Percentiles rank a stretch among this genome's conserved stretches.
Conservation (phyloP, 306 rosid genomes). For the Spatholobus suberectus region DNA sequence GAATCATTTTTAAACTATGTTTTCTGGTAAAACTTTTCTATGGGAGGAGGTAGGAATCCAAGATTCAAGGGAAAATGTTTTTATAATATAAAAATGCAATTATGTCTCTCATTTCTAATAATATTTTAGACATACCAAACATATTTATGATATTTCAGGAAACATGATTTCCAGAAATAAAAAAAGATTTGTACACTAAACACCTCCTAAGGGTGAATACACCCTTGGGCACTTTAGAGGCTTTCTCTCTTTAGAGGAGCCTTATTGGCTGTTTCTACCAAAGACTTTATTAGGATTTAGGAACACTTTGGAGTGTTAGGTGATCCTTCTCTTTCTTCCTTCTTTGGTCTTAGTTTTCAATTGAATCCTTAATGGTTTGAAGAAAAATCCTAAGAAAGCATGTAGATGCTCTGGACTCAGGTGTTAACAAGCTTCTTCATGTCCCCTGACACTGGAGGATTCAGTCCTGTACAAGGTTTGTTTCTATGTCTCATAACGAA, state of each 20-base stretch:
- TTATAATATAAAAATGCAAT: too few species aligned
- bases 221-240: neutral
- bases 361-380: constrained; percentile 60
- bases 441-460: constrained; percentile 56
- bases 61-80: too few species aligned
- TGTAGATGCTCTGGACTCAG: constrained; percentile 75
- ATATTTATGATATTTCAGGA: too few species aligned
- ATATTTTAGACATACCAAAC: too few species aligned
- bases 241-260: neutral
- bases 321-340: constrained; percentile 3
- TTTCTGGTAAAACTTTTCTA: too few species aligned
- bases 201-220: neutral
- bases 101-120: too few species aligned
- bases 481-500: constrained; percentile 21
- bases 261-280: neutral
- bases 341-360: constrained; percentile 23
- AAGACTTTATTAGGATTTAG: constrained; percentile 28
- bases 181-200: too few species aligned
- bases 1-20: too few species aligned
- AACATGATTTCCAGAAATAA: too few species aligned
- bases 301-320: constrained; percentile 2
- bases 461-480: constrained; percentile 31
- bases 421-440: constrained; percentile 77
- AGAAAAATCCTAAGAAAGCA: constrained; percentile 78
- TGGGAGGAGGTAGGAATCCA: too few species aligned